Evolutionary conservation across 164 flowering plant species (phyloP), one percentile per base, ranked within the genome.

Genomic region (Umbilicus rupestris): DNA sequence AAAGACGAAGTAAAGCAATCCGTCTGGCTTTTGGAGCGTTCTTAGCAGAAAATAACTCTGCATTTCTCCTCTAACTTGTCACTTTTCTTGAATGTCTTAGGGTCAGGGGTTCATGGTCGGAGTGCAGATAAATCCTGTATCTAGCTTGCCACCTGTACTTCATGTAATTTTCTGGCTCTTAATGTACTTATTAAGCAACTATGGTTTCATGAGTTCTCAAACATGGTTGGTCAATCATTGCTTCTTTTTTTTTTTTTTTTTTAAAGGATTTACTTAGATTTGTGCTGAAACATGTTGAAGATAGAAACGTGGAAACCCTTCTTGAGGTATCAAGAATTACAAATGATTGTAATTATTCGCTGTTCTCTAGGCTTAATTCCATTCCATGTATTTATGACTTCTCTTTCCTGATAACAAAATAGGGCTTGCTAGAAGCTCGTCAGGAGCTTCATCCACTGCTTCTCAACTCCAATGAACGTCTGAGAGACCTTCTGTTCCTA

Each of bases 41-140:
- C 10, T 9, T 66, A 28, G 33, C 60, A 55, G 60, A 28, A 3
- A 52, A 10, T 11, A 55, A 55, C 59, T 26, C 33, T 11, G 60
- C 7, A 9, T 3, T 69, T 63, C 17, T 19, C 66, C 35, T 39
- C 39, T n/a, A 63, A 66, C 65, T 41, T 45, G 58, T 29, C 8
- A 57, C 42, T 22, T 67, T 66, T 65, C 64, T 55, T 55, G 19
- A 20, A 67, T 71, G 50, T 70, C 68, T 69, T 79, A 94, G 97
- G 99, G 97, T 72, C 80, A 89, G 79, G 97, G 96, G 33, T 94
- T 94, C 83, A 94, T 94, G 99, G 97, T 91, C 69, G 96, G 97
- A 35, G 97, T 91, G 74, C 74, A 88, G 67, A 87, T 94, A 77
- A 83, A 91, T 81, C 96, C 99, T 52, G 71, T 91, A 62, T 62